Evolutionary conservation across 2,329 filamentous ascomycete species (phyloP), one percentile per base, ranked within the genome.

Genomic region (Pseudocercospora vitis): DNA sequence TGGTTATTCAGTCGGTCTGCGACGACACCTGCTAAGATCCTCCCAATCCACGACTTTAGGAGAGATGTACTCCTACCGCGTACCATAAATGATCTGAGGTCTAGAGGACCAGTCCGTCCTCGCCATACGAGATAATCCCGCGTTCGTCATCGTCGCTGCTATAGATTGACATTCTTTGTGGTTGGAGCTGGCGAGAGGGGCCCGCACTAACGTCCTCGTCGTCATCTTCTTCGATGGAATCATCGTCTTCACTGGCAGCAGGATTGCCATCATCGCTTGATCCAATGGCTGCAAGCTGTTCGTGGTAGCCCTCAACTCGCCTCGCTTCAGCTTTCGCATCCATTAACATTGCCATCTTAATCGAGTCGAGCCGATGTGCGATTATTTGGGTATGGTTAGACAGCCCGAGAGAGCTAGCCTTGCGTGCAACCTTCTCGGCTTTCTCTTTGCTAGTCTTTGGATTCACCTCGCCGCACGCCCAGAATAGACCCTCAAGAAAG

Each of bases 401-500:
- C n/a, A 45, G 42, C n/a, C 42, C 42, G 8, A 45, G 19, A 28
- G 42, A 45, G 14, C 23, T 16, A 1, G 42, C 42, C 19, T 45
- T 45, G 9, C 42, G 42, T 7, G 23, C 16, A 7, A 7, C 12
- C 21, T 28, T 24, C 3, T 26, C 42, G 23, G 42, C 24, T 11
- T 45, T 45, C 1, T 45, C 42, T 16, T 7, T 14, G n/a, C 21
- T 28, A 1, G 28, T 28, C 23, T 45, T 45, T 6, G 42, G 42
- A 14, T 50, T 50, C 4, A 24, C 16, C 7, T 18, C 21, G 7
- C 48, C 48, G 12, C 33, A 37, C n/a, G 23, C 12, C 48, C 48
- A 50, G 23, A 50, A 29, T 3, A 50, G 19, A 16, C 31, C 48
- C 12, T 50, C 31, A 2, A 50, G 48, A 28, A 50, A 50, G 11